phyloP scores from a whole-genome alignment of 2,329 filamentous ascomycete species.

The Cladorrhinum sp. region DNA sequence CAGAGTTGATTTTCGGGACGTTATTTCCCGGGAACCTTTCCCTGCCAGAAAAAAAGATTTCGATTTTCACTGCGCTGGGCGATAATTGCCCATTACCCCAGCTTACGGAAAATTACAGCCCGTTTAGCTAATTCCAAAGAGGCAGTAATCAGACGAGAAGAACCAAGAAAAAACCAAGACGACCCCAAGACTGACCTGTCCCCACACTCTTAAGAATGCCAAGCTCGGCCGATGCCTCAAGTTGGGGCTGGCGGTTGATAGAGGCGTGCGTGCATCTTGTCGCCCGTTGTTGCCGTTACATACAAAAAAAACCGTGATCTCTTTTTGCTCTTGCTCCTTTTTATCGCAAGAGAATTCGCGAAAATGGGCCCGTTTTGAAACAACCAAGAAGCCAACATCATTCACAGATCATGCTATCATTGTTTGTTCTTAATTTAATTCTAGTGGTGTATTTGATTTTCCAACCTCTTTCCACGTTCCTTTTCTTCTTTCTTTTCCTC shows the following conservation, averaged over 20 bases:
- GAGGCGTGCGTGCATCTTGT: no score
- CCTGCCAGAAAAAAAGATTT: not conserved
- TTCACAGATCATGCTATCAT: not conserved
- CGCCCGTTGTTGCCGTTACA: not conserved
- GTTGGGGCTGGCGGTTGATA: not conserved
- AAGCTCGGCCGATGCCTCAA: not conserved
- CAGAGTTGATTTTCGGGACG: no score
- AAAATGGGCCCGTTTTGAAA: slow-evolving; percentile 1
- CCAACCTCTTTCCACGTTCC: no score
- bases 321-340: not conserved
- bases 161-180: not conserved
- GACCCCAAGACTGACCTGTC: not conserved
- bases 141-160: not conserved
- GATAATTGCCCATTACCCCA: no score
- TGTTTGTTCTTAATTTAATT: no score
- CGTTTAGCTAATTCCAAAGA: not conserved
- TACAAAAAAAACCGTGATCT: not conserved
- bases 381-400: not conserved
- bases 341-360: not conserved
- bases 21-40: not conserved
- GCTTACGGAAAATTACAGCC: not conserved
- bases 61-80: not conserved
- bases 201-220: not conserved
- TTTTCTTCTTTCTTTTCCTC: not conserved
- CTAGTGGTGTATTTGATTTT: no score